Evolutionary conservation across 805 yeast species (phyloP).

Genomic region (Saccharomycopsis vini): DNA sequence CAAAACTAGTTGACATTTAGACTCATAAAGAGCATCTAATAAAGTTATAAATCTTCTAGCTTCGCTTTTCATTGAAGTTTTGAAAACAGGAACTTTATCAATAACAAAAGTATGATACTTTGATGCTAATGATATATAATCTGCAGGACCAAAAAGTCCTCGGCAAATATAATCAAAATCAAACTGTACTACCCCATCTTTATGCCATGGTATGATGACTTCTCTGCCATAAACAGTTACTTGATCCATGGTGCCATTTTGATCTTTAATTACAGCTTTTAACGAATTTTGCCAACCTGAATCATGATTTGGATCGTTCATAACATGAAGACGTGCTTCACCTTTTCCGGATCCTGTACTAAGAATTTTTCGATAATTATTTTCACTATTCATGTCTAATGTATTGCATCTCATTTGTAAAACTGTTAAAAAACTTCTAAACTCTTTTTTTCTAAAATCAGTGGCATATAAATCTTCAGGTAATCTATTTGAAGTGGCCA

Average conservation of each 20-base stretch:
- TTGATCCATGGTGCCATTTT: conserved; percentile 19
- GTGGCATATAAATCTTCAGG: conserved; percentile 67
- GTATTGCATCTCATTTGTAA: conserved; percentile 51
- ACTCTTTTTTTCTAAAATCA: conserved; percentile 50
- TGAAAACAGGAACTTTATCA: conserved; percentile 53
- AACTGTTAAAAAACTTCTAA: conserved; percentile 47
- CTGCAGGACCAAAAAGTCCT: conserved; percentile 54
- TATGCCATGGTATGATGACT: conserved; percentile 37
- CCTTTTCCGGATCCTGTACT: conserved; percentile 5
- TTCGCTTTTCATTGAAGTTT: conserved; percentile 50
- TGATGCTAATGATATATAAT: conserved; percentile 60
- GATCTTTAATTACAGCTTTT: background rate
- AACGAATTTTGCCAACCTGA: no score
- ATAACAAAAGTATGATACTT: conserved; percentile 47
- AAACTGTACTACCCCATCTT: conserved; percentile 36
- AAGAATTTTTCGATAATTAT: conserved; percentile 43
- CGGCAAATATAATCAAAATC: conserved; percentile 47
- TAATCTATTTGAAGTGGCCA: conserved; percentile 63
- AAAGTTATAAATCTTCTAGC: conserved; percentile 61
- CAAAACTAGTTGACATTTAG: conserved; percentile 50
- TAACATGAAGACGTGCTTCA: background rate
- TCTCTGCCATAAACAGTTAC: conserved; percentile 50
- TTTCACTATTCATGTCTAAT: conserved; percentile 49
- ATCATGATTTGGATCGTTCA: no score
- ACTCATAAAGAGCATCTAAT: conserved; percentile 61